Conservation (phyloP, 2,329 filamentous ascomycete genomes). For the Stylonectria norvegica region DNA sequence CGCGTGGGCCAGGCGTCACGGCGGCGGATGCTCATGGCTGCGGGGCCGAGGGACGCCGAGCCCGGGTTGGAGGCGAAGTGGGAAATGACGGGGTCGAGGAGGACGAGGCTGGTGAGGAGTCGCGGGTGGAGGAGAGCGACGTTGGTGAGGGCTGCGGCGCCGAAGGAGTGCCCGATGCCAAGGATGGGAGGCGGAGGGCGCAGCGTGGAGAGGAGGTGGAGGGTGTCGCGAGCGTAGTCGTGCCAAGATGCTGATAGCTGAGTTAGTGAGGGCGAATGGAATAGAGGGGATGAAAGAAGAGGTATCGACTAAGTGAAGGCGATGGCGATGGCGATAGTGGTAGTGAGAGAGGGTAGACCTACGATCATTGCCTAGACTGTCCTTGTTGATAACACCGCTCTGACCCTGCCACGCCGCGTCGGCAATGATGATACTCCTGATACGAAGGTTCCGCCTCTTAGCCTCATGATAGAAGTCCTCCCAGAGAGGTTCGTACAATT, state of each 20-base stretch:
- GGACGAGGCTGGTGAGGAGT: slow-evolving; percentile 68
- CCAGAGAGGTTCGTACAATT: slow-evolving; percentile 91
- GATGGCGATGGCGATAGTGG: too few species aligned
- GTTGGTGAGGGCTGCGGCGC: slow-evolving; percentile 69
- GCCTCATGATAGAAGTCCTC: slow-evolving; percentile 68
- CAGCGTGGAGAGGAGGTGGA: slow-evolving; percentile 82
- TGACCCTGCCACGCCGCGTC: slow-evolving; percentile 84
- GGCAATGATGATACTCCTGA: slow-evolving; percentile 84
- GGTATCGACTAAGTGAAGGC: too few species aligned
- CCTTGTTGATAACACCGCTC: slow-evolving; percentile 74
- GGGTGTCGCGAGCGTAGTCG: slow-evolving; percentile 79
- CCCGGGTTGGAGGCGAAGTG: slow-evolving; percentile 38
- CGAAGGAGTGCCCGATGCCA: slow-evolving; percentile 87
- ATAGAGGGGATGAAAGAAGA: background rate
- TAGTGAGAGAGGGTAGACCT: slow-evolving; percentile 33
- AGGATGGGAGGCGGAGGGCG: slow-evolving; percentile 75
- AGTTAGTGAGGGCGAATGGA: slow-evolving; percentile 1
- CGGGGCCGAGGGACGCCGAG: slow-evolving; percentile 37
- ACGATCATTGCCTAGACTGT: slow-evolving; percentile 79
- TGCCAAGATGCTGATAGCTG: slow-evolving; percentile 67
- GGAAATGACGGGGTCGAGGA: slow-evolving; percentile 82
- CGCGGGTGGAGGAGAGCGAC: slow-evolving; percentile 76
- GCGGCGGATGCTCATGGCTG: slow-evolving; percentile 63
- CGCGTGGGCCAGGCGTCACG: slow-evolving; percentile 81
- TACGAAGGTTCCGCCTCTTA: slow-evolving; percentile 58